Evolutionary conservation across 1,284 basidiomycete genomes (phyloP), one percentile per base, ranked within the genome.

Genomic region (Peniophora sp.): DNA sequence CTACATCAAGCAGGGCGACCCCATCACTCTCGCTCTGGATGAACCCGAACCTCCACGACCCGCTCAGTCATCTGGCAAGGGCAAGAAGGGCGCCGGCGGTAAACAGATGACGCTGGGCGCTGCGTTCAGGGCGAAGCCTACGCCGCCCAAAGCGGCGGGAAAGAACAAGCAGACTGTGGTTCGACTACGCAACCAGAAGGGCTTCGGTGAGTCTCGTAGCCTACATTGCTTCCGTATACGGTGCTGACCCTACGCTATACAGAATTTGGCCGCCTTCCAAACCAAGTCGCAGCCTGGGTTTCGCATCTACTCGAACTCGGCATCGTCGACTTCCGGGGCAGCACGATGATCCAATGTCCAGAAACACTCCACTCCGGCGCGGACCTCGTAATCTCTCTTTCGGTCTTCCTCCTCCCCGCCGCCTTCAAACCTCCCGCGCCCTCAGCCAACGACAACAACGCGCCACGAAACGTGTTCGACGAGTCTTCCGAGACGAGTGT

Each of bases 241-340:
- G 23, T n/a, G n/a, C n/a, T n/a, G n/a, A n/a, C n/a, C n/a, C n/a
- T n/a, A 43, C 47, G 20, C 32, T 52, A 47, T 20, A n/a, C 57
- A 85, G 88, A 87, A 58, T 85, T 89, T 57, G 88, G 83, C 11
- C 75, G 88, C 32, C 64, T 91, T 22, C 81, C 85, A 0, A 80
- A 80, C 52, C 80, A 86, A 41, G 68, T 78, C 22, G 78, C 86
- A 8, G 71, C 72, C 53, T 91, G 86, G 87, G 73, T 87, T 10
- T 77, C 82, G 22, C 81, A 75, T 54, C 67, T 92, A 10, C 66
- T 91, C n/a, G 88, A 91, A 57, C 69, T 83, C 46, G 76, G 84
- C 37, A 73, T 88, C 47, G 71, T 87, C 24, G 75, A 79, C 51
- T 81, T 83, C 60, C 70, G 70, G 57, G 78, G 80, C 23, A 74